Percentiles rank a stretch among this genome's conserved stretches.
Conservation (phyloP, 2,329 filamentous ascomycete species). For the Teratosphaeria epicoccoides region DNA sequence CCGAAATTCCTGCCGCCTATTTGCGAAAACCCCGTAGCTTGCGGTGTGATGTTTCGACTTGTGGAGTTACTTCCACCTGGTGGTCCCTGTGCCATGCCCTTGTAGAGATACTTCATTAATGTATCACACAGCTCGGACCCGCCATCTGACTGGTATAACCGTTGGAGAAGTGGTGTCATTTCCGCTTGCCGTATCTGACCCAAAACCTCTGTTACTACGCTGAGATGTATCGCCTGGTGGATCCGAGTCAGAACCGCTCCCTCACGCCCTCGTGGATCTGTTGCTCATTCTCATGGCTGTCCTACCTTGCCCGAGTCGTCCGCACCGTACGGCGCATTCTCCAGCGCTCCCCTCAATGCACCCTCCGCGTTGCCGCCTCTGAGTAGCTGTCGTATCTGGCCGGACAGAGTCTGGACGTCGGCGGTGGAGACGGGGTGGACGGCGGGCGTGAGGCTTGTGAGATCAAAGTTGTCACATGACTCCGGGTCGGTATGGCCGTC, state of each 20-base stretch:
- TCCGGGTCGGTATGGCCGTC: slow-evolving; percentile 57
- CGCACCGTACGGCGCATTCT: slow-evolving; percentile 65
- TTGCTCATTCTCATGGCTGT: too few species aligned
- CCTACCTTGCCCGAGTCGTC: slow-evolving; percentile 44
- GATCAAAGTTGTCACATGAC: slow-evolving; percentile 83
- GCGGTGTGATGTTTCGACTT: slow-evolving; percentile 49
- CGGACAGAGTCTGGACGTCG: slow-evolving; percentile 66
- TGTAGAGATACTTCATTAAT: slow-evolving; percentile 96
- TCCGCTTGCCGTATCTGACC: slow-evolving; percentile 94
- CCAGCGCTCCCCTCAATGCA: slow-evolving; percentile 70
- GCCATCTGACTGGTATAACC: slow-evolving; percentile 66
- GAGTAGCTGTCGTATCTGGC: slow-evolving; percentile 78
- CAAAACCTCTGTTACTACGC: slow-evolving; percentile 82
- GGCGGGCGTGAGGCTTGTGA: slow-evolving; percentile 68
- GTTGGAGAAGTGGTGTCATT: slow-evolving; percentile 78
- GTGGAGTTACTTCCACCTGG: slow-evolving; percentile 17
- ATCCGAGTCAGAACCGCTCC: slow-evolving; percentile 3
- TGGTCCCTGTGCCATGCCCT: slow-evolving; percentile 59
- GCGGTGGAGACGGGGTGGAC: slow-evolving; percentile 63
- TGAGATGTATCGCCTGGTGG: slow-evolving; percentile 67
- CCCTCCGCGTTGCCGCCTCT: slow-evolving; percentile 80
- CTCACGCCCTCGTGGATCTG: too few species aligned
- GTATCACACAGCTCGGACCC: slow-evolving; percentile 82
- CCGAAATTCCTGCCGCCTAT: slow-evolving; percentile 40
- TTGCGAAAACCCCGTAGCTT: slow-evolving; percentile 83